A percentile compares a stretch with the other conserved stretches of the same genome.
Evolutionary conservation across 208 protist species (phyloP).

Genomic region (Trypanosoma scelopori): DNA sequence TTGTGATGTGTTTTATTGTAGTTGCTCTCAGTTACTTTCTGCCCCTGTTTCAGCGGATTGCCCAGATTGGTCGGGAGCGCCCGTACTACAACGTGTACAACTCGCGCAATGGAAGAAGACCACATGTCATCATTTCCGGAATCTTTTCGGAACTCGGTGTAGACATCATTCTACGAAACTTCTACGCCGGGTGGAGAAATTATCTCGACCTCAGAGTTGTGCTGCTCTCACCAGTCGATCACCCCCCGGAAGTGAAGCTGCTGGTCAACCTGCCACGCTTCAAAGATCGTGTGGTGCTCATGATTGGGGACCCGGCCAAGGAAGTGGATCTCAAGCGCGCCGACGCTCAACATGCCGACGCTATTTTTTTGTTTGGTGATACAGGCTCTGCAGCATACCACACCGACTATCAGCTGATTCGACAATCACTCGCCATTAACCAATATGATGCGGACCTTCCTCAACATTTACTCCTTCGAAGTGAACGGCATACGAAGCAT

Average conservation of each 20-base stretch:
- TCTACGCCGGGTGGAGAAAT: constrained; percentile 78
- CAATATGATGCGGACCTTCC: constrained; percentile 69
- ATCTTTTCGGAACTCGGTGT: constrained; percentile 59
- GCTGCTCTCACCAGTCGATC: constrained; percentile 59
- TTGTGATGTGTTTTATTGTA: constrained; percentile 72
- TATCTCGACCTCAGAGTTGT: constrained; percentile 75
- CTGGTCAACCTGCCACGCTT: constrained; percentile 70
- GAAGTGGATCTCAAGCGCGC: constrained; percentile 56
- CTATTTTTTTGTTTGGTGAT: constrained; percentile 84
- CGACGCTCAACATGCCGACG: constrained; percentile 60
- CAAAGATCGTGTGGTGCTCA: constrained; percentile 65
- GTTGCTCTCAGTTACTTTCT: constrained; percentile 79
- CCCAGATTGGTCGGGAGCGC: constrained; percentile 34
- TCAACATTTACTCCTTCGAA: constrained; percentile 74
- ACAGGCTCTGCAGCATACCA: constrained; percentile 70
- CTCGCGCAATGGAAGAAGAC: constrained; percentile 31
- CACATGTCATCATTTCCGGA: constrained; percentile 79
- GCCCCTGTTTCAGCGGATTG: constrained; percentile 60
- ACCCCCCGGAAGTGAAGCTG: constrained; percentile 55
- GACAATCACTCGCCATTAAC: constrained; percentile 61
- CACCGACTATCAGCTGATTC: constrained; percentile 70
- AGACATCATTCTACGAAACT: constrained; percentile 72
- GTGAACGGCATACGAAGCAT: constrained; percentile 54
- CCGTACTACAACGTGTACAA: constrained; percentile 59
- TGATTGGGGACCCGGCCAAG: constrained; percentile 65